Evolutionary conservation across 805 yeast genomes (phyloP), one percentile per base, ranked within the genome.

Genomic region (Yamadazyma endophytica): DNA sequence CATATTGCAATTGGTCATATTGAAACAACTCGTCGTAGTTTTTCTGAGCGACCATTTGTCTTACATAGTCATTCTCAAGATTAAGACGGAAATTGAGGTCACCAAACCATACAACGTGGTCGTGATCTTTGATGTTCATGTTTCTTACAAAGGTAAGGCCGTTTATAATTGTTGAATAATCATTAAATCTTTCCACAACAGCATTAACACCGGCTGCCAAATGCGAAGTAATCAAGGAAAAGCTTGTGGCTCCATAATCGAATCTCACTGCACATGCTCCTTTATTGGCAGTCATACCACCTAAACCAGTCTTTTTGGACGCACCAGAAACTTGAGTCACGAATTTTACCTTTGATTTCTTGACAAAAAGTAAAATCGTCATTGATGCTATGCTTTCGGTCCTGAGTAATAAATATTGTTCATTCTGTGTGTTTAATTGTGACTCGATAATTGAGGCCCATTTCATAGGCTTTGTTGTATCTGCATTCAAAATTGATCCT

Each of bases 261-360:
- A 90, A 84, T 39, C 96, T 71, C 11, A 92, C 86, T 0, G 95
- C 96, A 38, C 89, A 94, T 4, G 94, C 96, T 26, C 98, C 98
- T 56, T 90, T 90, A 54, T 92, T 90, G 12, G 97, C 98, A 0
- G 97, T 77, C 63, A 92, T 90, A 26, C 98, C 98, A 22, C 97
- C 96, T 33, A 92, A 64, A 0, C 97, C 98, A 0, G 97, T 90
- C 57, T 90, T 90, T 48, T 89, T 90, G 9, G 84, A 74, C n/a
- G 89, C 74, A n/a, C 97, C 97, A 44, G 88, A 89, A 4, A 92
- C 96, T 48, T 82, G 81, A 9, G 85, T 83, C 4, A 92, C 78
- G 24, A 58, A 36, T 17, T 35, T 33, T 15, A 50, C 49, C 30
- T 48, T 42, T 6, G 40, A 46, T 25, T 45, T 49, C 37, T 72